Evolutionary conservation across 345 rosid genomes (phyloP), one percentile per base, ranked within the genome.

Genomic region (Acer campestre): DNA sequence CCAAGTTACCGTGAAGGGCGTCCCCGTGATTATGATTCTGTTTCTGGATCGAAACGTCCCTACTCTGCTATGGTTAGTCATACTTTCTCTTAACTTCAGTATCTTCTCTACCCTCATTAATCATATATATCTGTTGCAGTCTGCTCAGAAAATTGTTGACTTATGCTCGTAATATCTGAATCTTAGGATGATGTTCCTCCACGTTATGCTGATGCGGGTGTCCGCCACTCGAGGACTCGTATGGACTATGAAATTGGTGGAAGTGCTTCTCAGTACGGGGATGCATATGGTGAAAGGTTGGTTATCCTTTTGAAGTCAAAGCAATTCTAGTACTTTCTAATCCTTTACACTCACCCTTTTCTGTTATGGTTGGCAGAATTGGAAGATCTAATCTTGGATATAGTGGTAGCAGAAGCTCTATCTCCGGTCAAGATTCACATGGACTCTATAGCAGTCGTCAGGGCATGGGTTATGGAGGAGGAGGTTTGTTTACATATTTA

Each of bases 21-120:
- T 80, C 80, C 86, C 25, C 97, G 97, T 83, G 98, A 89, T 79
- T 96, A 94, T 84, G 98, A 91, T 65, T 71, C 97, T 58, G 70
- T 96, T 53, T 85, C 98, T 70, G 97, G 97, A 67, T 90, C 98
- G 73, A 96, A 96, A 84, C 92, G 98, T 66, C 94, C 95, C 65
- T 96, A 91, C 85, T 79, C 92, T 76, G 86, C 91, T 18, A 55
- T 96, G 97, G 99, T 94, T 38, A 79, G 92, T 83, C 44, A 73
- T 68, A 59, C n/a, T 77, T 29, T 67, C n/a, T 67, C 56, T 67
- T 73, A 46, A 7, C 9, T n/a, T n/a, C 17, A 67, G 6, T 51
- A 12, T 35, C 17, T 10, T 35, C 6, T 61, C 4, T 23, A 4
- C 29, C 11, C 42, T 16, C 22, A 29, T 69, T 29, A 18, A 17